phyloP scores from a whole-genome alignment of 1,139 yeast genomes.

The Lodderomyces theae region DNA sequence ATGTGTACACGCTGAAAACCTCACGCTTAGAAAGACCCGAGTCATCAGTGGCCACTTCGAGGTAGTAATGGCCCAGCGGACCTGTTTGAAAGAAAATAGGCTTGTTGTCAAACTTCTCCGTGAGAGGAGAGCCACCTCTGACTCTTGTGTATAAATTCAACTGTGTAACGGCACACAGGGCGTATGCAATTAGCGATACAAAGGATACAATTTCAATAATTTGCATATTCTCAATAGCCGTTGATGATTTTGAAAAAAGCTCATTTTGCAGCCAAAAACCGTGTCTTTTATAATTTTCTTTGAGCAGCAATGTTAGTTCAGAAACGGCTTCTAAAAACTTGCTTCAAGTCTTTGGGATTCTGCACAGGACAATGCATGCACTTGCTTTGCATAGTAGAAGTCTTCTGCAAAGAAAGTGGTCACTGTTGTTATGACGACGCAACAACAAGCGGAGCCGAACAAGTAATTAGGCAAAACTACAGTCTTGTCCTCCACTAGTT shows the following conservation, averaged over 20 bases:
- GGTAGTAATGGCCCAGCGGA: background rate
- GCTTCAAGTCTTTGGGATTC: too few relatives aligned
- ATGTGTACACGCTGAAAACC: background rate
- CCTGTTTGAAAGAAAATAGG: background rate
- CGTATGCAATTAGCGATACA: background rate
- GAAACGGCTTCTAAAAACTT: too few relatives aligned
- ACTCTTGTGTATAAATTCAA: conserved; percentile 3
- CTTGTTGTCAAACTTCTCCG: background rate
- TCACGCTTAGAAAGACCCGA: background rate
- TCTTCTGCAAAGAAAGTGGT: too few relatives aligned
- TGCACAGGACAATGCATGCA: too few relatives aligned
- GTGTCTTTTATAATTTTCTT: background rate
- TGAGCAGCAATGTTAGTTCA: too few relatives aligned
- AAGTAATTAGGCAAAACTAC: too few relatives aligned
- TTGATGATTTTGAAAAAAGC: background rate
- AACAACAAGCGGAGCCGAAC: too few relatives aligned
- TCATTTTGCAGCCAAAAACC: background rate
- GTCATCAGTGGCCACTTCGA: conserved; percentile 1
- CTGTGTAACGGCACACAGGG: background rate
- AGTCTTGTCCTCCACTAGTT: too few relatives aligned
- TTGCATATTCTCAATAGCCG: background rate
- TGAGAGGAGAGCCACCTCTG: background rate
- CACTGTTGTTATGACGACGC: too few relatives aligned
- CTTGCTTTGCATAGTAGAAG: too few relatives aligned
- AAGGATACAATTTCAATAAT: background rate